Percentiles rank a stretch among this genome's conserved stretches.
Evolutionary conservation across 805 yeast species (phyloP).

Genomic region (Starmerella gropengiesseri): DNA sequence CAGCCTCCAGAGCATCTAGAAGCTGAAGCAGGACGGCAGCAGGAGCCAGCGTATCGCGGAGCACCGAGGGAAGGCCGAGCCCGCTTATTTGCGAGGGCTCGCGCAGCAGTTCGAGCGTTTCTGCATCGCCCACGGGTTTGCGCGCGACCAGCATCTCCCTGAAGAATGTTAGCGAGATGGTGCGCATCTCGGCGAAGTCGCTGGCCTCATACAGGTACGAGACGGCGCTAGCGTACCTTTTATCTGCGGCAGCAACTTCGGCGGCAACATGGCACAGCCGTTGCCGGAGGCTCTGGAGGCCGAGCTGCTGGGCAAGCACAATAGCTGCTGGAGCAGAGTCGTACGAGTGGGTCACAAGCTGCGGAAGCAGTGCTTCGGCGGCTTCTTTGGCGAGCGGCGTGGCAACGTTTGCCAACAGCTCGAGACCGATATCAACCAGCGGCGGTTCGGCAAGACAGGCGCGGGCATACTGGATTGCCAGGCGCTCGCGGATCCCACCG

Average conservation of each 20-base stretch:
- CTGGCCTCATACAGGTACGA: slow-evolving; percentile 13
- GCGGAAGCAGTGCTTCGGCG: slow-evolving; percentile 16
- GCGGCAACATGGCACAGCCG: slow-evolving; percentile 16
- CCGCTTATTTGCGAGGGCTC: not conserved
- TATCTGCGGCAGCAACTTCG: slow-evolving; percentile 7
- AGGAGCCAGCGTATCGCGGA: slow-evolving; percentile 19
- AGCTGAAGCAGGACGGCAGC: slow-evolving; percentile 17
- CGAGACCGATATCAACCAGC: slow-evolving; percentile 15
- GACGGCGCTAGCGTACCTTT: slow-evolving; percentile 15
- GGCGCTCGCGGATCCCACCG: slow-evolving; percentile 16
- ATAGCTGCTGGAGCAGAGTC: slow-evolving; percentile 8
- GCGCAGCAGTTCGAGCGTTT: slow-evolving; percentile 10
- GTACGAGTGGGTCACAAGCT: slow-evolving; percentile 13
- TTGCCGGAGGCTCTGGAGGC: slow-evolving; percentile 11
- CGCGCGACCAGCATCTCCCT: slow-evolving; percentile 9
- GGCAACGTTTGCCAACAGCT: slow-evolving; percentile 17
- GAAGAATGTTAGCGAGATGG: slow-evolving; percentile 17
- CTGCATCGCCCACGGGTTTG: slow-evolving; percentile 6
- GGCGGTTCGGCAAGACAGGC: slow-evolving; percentile 12
- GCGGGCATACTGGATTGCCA: slow-evolving; percentile 17
- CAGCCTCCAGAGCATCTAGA: slow-evolving; percentile 8
- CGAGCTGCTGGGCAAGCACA: slow-evolving; percentile 16
- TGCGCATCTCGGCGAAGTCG: slow-evolving; percentile 9
- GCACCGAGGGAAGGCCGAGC: slow-evolving; percentile 9
- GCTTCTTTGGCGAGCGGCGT: slow-evolving; percentile 13